Base-by-base conservation (phyloP, 2,329 filamentous ascomycete species). In the Talaromyces sp. region DNA sequence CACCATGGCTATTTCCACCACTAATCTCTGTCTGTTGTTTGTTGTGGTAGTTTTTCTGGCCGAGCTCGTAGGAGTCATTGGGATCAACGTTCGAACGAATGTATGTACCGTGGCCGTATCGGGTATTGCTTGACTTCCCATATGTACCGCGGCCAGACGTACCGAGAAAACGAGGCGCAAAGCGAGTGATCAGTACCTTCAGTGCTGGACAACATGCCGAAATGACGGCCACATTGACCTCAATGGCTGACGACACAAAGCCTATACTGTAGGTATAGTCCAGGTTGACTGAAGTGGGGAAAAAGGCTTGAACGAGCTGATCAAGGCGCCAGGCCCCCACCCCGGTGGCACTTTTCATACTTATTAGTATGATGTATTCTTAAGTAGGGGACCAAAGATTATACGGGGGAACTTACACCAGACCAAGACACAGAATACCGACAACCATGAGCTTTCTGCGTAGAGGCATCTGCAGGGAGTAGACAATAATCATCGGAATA, bases 401-500 rank as follows among this genome's bases (percentile, higher is more conserved):
- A 37, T 25, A 39, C 2, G 22, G 19, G 11, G 11, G 11, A 25
- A 39, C 52, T 25, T 56, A 56, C 52, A 56, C 52, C 7, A 56
- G 33, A 56, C 52, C 52, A 56, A 56, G 52, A 56, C 52, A 37
- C 11, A 56, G 19, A 33, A 76, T 72, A 15, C 70, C 25, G 25
- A 70, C 71, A 5, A 76, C 71, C 13, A 73, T 73, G 6, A 76
- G 35, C 63, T 75, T 77, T 35, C 70, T 64, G 13, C 69, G 66
- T 1, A 69, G 31, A 0, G 72, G 69, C 69, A 77, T 73, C 19
- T 73, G 73, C 7, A 77, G 68, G 6, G 64, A 66, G 60, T 68
- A 73, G 35, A 71, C 74, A 25, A 76, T 75, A 22, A 73, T 68
- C n/a, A 71, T 70, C 1, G 75, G 75, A 8, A 77, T 72, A 0